These are phyloP conservation scores for Suhomyces maxii DNA, from an alignment of 1,139 yeast genomes.

Conservation along the genomic window DNA sequence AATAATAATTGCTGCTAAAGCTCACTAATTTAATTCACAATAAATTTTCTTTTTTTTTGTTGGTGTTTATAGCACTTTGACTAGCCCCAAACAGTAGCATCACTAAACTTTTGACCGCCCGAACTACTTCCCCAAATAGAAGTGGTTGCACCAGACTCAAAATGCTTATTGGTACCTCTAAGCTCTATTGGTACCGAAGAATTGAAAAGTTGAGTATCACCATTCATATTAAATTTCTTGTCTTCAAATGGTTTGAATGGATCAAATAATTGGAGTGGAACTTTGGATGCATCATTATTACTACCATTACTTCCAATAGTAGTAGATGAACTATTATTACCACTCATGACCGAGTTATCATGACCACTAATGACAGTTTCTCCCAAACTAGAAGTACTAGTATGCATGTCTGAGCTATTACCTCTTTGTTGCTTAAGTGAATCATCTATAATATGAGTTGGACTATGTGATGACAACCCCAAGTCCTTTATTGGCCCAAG, in stretches of 20 bases:
- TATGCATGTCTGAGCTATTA: not conserved
- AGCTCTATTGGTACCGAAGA: slow-evolving; percentile 5
- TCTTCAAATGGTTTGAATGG: slow-evolving; percentile 23
- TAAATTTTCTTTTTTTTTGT: slow-evolving; percentile 5
- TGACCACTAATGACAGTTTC: not conserved
- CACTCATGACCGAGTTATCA: slow-evolving; percentile 6
- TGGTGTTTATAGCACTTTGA: too few species aligned
- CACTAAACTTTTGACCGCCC: slow-evolving; percentile 9
- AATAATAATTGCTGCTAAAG: not conserved
- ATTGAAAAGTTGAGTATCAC: slow-evolving; percentile 1
- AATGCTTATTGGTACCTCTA: slow-evolving; percentile 1
- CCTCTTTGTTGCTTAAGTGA: not conserved
- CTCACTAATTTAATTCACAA: not conserved
- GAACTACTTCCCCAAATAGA: slow-evolving; percentile 13
- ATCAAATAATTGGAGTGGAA: slow-evolving; percentile 16
- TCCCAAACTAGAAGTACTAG: not conserved
- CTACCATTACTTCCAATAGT: slow-evolving; percentile 5
- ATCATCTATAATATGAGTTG: not conserved
- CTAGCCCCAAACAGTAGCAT: slow-evolving; percentile 24
- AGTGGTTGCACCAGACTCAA: slow-evolving; percentile 3
- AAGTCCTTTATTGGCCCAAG: too few species aligned
- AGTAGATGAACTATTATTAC: slow-evolving; percentile 5
- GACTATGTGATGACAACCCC: not conserved
- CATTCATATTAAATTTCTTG: not conserved
- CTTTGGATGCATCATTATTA: not conserved